Conservation (phyloP, 805 yeast genomes). For the Ogataea nitratoaversa region DNA sequence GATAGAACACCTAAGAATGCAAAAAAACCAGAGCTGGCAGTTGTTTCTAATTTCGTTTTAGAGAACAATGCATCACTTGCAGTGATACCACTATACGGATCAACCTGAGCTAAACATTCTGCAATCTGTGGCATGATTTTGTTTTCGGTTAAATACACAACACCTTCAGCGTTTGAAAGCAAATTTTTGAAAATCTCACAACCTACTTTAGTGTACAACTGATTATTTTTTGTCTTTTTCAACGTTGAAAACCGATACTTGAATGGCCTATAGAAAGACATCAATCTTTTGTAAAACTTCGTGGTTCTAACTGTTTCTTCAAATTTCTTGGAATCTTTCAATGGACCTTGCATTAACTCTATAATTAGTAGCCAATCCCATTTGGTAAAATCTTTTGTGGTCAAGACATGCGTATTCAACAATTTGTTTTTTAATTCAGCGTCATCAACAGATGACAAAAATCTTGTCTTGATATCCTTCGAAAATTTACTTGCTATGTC, state of each 20-base stretch:
- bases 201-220: conserved; percentile 65
- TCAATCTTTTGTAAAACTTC: conserved; percentile 76
- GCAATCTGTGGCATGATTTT: conserved; percentile 85
- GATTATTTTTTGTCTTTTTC: conserved; percentile 45
- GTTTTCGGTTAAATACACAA: conserved; percentile 59
- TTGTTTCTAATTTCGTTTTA: conserved; percentile 50
- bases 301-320: conserved; percentile 78
- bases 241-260: conserved; percentile 70
- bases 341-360: conserved; percentile 77
- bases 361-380: conserved; percentile 86
- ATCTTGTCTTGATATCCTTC: conserved; percentile 21
- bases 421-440: conserved; percentile 61
- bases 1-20: conserved; percentile 73
- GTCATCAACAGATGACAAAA: conserved; percentile 46
- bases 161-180: conserved; percentile 60
- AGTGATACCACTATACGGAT: conserved; percentile 70
- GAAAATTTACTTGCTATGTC: conserved; percentile 13
- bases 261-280: conserved; percentile 89
- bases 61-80: conserved; percentile 75
- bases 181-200: conserved; percentile 67
- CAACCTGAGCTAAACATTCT: conserved; percentile 82
- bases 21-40: conserved; percentile 74
- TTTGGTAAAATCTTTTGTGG: conserved; percentile 70
- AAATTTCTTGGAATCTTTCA: conserved; percentile 64
- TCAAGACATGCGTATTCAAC: conserved; percentile 62